These are phyloP conservation scores for Russula lepida DNA, from an alignment of 768 basidiomycete genomes.

Conservation along the genomic window DNA sequence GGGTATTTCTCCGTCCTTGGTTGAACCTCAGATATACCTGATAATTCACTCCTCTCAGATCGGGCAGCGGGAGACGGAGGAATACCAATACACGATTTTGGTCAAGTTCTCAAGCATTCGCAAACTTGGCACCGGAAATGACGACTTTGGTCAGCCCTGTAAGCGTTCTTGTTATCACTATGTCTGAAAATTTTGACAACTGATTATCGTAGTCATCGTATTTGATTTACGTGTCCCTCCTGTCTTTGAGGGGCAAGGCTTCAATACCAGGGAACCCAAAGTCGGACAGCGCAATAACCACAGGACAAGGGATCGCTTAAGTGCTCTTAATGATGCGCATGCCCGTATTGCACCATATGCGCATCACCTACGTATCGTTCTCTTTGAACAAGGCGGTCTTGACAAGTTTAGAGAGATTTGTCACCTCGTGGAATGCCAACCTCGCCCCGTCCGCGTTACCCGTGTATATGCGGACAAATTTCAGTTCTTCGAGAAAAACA, in stretches of 20 bases:
- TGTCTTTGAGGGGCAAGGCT: constrained; percentile 47
- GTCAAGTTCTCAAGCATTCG: constrained; percentile 16
- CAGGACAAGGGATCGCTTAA: constrained; percentile 50
- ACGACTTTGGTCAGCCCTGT: neutral
- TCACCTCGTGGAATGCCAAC: constrained; percentile 36
- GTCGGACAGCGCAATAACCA: constrained; percentile 27
- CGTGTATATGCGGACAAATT: constrained; percentile 38
- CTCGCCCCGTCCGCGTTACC: constrained; percentile 23
- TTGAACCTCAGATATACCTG: neutral
- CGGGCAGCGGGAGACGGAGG: constrained; percentile 13
- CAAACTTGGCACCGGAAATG: constrained; percentile 10
- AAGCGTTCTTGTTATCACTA: neutral
- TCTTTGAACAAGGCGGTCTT: constrained; percentile 29
- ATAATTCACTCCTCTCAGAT: neutral
- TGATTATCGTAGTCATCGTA: constrained; percentile 2
- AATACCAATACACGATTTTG: constrained; percentile 1
- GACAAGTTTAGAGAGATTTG: constrained; percentile 50
- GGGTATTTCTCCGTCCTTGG: constrained; percentile 15
- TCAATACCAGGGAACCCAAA: constrained; percentile 29
- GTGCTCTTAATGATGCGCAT: constrained; percentile 50
- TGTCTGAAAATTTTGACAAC: neutral
- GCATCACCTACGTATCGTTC: constrained; percentile 57
- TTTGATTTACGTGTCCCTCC: constrained; percentile 39
- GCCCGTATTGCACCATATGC: constrained; percentile 57
- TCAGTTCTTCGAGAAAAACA: neutral